A percentile compares a stretch with the other conserved stretches of the same genome.
Conservation (phyloP, 352 stramenopile genomes). For the Phytophthora hybrid region DNA sequence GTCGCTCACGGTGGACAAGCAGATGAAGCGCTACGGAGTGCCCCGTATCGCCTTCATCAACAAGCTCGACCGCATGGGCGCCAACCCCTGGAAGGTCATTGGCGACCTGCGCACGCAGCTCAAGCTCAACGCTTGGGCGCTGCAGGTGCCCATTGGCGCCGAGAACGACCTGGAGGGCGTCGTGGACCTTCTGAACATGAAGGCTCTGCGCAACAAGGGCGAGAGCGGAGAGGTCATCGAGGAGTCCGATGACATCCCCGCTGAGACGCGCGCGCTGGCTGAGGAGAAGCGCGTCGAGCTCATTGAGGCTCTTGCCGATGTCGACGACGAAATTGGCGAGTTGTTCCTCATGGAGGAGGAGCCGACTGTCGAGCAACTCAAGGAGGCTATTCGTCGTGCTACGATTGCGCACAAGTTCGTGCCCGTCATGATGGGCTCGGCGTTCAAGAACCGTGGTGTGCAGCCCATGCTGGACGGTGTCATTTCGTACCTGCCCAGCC, state of each 20-base stretch:
- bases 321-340: constrained; percentile 99
- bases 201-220: constrained; percentile 93
- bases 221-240: constrained; percentile 90
- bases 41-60: constrained; percentile 99
- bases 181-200: constrained; percentile 96
- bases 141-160: constrained; percentile 98
- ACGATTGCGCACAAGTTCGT: constrained; percentile 99
- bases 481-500: constrained; percentile 96
- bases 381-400: constrained; percentile 94
- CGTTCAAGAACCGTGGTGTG: constrained; percentile 98
- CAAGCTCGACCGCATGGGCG: constrained; percentile 98
- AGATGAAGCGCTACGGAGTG: constrained; percentile 99
- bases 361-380: constrained; percentile 91
- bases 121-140: constrained; percentile 96
- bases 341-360: constrained; percentile 99
- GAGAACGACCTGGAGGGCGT: constrained; percentile 96
- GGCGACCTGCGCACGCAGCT: constrained; percentile 95
- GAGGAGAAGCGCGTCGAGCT: constrained; percentile 94
- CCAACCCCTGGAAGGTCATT: constrained; percentile 97
- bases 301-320: constrained; percentile 95
- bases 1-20: constrained; percentile 98
- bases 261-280: constrained; percentile 82
- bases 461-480: constrained; percentile 99
- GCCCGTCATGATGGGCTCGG: constrained; percentile 99
- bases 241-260: constrained; percentile 91